A percentile compares a stretch with the other conserved stretches of the same genome.
Evolutionary conservation across 1,284 basidiomycete species (phyloP).

Genomic region (Agaricales sp.): DNA sequence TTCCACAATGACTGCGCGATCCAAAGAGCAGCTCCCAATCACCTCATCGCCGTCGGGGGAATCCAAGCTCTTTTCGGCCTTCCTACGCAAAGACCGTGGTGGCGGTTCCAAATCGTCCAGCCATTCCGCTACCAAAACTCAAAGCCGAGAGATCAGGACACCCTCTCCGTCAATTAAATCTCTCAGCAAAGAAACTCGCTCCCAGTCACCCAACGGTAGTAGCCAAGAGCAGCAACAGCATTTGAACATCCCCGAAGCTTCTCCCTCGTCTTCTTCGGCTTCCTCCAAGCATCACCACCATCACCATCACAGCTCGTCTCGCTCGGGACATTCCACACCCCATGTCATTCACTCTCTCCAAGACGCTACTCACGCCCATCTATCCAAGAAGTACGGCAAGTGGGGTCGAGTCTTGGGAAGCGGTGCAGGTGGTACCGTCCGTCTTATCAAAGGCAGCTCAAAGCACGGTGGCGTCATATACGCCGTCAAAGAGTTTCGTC

Average conservation of each 20-base stretch:
- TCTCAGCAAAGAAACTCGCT: background rate
- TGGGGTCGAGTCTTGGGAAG: constrained; percentile 95
- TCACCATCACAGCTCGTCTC: constrained; percentile 8
- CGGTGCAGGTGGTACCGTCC: constrained; percentile 95
- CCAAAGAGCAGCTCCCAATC: background rate
- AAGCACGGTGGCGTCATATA: constrained; percentile 81
- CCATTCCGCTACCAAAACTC: background rate
- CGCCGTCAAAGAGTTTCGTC: constrained; percentile 96
- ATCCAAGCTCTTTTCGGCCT: constrained; percentile 15
- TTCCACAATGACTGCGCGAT: background rate
- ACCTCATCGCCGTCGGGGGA: background rate
- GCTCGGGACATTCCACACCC: constrained; percentile 16
- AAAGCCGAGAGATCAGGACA: constrained; percentile 9
- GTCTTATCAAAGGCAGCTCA: constrained; percentile 80
- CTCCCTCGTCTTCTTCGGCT: constrained; percentile 12
- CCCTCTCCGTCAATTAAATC: background rate
- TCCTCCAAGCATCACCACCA: constrained; percentile 19
- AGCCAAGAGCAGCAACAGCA: background rate
- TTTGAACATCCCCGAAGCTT: background rate
- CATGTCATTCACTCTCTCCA: constrained; percentile 44
- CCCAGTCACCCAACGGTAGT: background rate
- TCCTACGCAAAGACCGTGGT: constrained; percentile 24
- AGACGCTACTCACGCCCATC: constrained; percentile 81
- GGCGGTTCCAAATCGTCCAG: background rate
- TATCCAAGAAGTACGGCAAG: constrained; percentile 98